Conservation (phyloP, 345 rosid species). For the Psidium guajava region DNA sequence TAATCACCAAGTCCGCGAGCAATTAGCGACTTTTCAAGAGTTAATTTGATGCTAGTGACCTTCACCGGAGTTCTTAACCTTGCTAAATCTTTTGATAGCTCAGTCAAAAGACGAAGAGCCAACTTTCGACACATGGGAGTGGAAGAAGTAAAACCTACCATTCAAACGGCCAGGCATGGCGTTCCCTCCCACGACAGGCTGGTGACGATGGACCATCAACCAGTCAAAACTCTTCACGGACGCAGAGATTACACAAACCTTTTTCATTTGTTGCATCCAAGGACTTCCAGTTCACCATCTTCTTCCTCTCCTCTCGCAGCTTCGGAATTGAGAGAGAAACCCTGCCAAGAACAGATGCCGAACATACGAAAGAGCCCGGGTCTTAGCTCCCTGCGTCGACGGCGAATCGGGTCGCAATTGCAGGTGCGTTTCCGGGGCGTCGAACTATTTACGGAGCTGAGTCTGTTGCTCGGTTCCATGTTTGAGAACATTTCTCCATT, state of each 20-base stretch:
- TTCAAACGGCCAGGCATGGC: not conserved
- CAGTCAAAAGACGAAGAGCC: not conserved
- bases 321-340: not conserved
- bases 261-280: not conserved
- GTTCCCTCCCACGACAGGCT: not conserved
- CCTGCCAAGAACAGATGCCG: not conserved
- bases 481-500: not conserved
- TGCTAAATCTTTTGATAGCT: not conserved
- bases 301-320: not conserved
- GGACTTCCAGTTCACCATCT: not conserved
- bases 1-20: not conserved
- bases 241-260: not conserved
- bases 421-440: not conserved
- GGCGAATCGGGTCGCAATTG: not conserved
- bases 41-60: not conserved
- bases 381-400: not conserved
- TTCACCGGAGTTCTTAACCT: not conserved
- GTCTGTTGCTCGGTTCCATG: not conserved
- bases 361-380: not conserved
- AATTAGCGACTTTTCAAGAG: not conserved
- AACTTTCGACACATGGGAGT: not conserved
- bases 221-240: not conserved
- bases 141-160: not conserved
- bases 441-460: not conserved
- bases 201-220: not conserved